A percentile compares a stretch with the other conserved stretches of the same genome.
Evolutionary conservation across 805 yeast genomes (phyloP).

Genomic region (Pichia phayaonensis): DNA sequence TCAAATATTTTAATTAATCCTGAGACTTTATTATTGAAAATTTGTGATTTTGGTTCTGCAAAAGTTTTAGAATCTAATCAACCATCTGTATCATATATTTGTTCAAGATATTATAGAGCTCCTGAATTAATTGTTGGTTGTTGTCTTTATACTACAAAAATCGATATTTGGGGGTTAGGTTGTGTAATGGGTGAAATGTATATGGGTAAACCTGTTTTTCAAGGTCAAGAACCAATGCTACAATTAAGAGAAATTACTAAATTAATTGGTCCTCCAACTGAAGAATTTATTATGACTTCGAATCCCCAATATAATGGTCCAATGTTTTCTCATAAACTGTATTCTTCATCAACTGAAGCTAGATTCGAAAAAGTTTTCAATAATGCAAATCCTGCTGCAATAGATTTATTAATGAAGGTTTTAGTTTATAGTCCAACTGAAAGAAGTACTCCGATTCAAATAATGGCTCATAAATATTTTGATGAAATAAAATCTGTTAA

Average conservation of each 20-base stretch:
- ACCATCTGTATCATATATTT: slow-evolving; percentile 91
- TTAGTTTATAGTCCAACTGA: slow-evolving; percentile 85
- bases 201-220: slow-evolving; percentile 89
- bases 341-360: slow-evolving; percentile 20
- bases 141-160: slow-evolving; percentile 77
- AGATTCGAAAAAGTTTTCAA: slow-evolving; percentile 58
- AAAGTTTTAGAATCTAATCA: slow-evolving; percentile 69
- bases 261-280: slow-evolving; percentile 81
- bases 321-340: slow-evolving; percentile 52
- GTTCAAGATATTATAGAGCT: slow-evolving; percentile 92
- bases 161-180: slow-evolving; percentile 97
- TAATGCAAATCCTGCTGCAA: slow-evolving; percentile 76
- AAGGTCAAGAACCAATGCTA: slow-evolving; percentile 81
- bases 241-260: slow-evolving; percentile 89
- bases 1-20: slow-evolving; percentile 77
- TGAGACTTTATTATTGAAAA: slow-evolving; percentile 52
- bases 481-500: slow-evolving; percentile 65
- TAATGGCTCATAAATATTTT: slow-evolving; percentile 83
- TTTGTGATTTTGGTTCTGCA: slow-evolving; percentile 84
- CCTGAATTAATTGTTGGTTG: slow-evolving; percentile 95
- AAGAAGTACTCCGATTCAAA: slow-evolving; percentile 73
- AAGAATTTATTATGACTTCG: slow-evolving; percentile 60
- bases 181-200: slow-evolving; percentile 94
- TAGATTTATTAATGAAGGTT: slow-evolving; percentile 73
- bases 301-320: slow-evolving; percentile 75